A percentile compares a stretch with the other conserved stretches of the same genome.
Conservation (phyloP, 2,329 filamentous ascomycete genomes). For the Arthrobotrys entomopaga region DNA sequence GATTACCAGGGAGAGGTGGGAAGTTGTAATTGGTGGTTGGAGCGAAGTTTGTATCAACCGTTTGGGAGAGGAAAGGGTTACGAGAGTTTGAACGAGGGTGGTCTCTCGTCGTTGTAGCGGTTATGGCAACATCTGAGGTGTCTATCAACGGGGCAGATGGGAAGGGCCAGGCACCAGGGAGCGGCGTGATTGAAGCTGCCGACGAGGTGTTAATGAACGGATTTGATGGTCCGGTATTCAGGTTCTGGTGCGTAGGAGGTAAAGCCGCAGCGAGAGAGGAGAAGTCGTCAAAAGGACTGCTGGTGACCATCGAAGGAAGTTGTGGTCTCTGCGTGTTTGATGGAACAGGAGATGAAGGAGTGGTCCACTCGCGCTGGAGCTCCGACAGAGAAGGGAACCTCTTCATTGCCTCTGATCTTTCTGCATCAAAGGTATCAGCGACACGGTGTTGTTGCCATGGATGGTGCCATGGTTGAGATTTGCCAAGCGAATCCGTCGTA, state of each 20-base stretch:
- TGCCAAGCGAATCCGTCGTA: constrained; percentile 48
- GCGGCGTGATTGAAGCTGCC: constrained; percentile 23
- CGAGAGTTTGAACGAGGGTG: constrained; percentile 43
- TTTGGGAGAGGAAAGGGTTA: constrained; percentile 46
- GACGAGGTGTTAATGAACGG: constrained; percentile 27
- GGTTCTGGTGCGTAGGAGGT: constrained; percentile 23
- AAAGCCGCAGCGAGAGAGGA: constrained; percentile 24
- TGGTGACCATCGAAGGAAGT: constrained; percentile 18
- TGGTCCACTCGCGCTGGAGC: constrained; percentile 48
- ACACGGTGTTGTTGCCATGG: constrained; percentile 37
- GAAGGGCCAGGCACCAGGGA: constrained; percentile 50
- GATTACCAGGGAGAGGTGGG: constrained; percentile 48
- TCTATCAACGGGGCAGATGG: constrained; percentile 40
- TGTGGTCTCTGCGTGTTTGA: constrained; percentile 15
- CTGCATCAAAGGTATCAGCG: constrained; percentile 22
- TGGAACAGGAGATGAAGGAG: constrained; percentile 5
- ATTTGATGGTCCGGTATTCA: constrained; percentile 24
- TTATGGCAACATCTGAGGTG: constrained; percentile 41
- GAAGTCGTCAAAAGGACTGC: constrained; percentile 45
- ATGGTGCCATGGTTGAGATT: constrained; percentile 42
- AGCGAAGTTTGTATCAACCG: constrained; percentile 50
- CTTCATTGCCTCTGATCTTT: constrained; percentile 56
- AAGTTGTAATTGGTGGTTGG: constrained; percentile 43
- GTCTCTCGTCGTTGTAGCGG: background rate
- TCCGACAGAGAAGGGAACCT: constrained; percentile 57